These are phyloP conservation scores for Chrysoporthe deuterocubensis DNA, from an alignment of 2,329 filamentous ascomycete species.

Conservation along the genomic window DNA sequence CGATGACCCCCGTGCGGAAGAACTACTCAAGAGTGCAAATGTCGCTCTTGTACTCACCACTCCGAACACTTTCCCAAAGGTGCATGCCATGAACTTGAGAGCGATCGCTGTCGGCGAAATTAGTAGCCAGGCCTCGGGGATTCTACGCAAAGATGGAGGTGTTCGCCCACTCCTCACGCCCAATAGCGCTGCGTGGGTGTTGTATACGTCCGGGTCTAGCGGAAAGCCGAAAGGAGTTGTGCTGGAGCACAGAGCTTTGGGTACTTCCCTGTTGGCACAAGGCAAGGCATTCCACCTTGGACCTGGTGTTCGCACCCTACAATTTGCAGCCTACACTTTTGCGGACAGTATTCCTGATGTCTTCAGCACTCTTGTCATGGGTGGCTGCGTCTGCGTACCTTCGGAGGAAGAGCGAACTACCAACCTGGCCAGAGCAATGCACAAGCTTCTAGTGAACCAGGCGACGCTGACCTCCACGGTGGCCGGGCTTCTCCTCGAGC, in stretches of 20 bases:
- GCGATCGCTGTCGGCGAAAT: neutral
- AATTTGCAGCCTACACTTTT: neutral
- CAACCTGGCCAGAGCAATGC: conserved; percentile 32
- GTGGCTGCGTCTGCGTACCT: conserved; percentile 8
- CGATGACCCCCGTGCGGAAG: neutral
- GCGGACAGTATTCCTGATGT: conserved; percentile 2
- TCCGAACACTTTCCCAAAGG: neutral
- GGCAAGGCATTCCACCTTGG: neutral
- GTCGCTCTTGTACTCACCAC: neutral
- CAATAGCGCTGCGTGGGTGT: neutral
- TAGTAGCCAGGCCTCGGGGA: neutral
- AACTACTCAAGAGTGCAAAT: neutral
- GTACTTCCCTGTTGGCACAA: neutral
- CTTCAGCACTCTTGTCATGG: conserved; percentile 4
- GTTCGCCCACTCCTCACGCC: neutral
- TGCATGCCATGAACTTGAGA: neutral
- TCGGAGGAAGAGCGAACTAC: conserved; percentile 2
- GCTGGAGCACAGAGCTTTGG: neutral
- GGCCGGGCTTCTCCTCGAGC: conserved; percentile 28
- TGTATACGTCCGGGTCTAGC: neutral
- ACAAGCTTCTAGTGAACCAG: conserved; percentile 28
- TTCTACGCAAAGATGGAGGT: neutral
- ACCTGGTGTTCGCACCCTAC: neutral
- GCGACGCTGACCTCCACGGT: conserved; percentile 35
- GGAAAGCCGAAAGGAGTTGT: neutral